These are phyloP conservation scores for Candida sojae DNA, from an alignment of 1,139 yeast species.

Conservation along the genomic window DNA sequence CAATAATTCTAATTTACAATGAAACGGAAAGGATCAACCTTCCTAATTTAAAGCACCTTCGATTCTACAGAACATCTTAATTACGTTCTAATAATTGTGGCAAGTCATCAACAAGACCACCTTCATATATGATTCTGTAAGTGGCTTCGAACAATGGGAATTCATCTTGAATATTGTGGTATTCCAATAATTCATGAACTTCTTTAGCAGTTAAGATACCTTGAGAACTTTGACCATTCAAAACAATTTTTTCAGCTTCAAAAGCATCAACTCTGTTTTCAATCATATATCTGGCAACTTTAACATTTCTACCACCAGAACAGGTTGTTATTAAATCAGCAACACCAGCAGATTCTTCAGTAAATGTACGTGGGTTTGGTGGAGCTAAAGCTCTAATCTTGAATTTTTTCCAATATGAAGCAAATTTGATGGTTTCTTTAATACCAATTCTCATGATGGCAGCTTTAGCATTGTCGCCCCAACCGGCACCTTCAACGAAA, in stretches of 20 bases:
- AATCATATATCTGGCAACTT: constrained; percentile 81
- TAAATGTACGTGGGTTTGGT: constrained; percentile 74
- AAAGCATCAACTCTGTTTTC: constrained; percentile 68
- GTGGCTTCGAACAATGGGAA: constrained; percentile 90
- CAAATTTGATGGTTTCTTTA: constrained; percentile 71
- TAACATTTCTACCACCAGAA: constrained; percentile 93
- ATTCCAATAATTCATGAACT: constrained; percentile 78
- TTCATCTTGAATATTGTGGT: constrained; percentile 60
- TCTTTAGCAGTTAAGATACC: constrained; percentile 89
- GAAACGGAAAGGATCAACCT: constrained; percentile 2
- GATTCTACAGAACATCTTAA: background rate
- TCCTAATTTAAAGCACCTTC: background rate
- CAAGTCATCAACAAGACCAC: constrained; percentile 61
- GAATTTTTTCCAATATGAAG: constrained; percentile 56
- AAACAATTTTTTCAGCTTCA: constrained; percentile 77
- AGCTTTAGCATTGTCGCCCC: constrained; percentile 98
- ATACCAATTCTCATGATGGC: constrained; percentile 95
- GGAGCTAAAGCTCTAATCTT: constrained; percentile 72
- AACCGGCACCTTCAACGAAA: constrained; percentile 91
- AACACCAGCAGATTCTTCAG: constrained; percentile 92
- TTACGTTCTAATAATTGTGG: constrained; percentile 57
- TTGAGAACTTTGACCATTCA: constrained; percentile 94
- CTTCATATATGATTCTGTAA: constrained; percentile 76
- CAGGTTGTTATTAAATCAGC: constrained; percentile 97
- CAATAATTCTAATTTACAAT: background rate